A percentile compares a stretch with the other conserved stretches of the same genome.
Evolutionary conservation across 2,329 filamentous ascomycete species (phyloP).

Genomic region (Berkeleyomyces rouxiae): DNA sequence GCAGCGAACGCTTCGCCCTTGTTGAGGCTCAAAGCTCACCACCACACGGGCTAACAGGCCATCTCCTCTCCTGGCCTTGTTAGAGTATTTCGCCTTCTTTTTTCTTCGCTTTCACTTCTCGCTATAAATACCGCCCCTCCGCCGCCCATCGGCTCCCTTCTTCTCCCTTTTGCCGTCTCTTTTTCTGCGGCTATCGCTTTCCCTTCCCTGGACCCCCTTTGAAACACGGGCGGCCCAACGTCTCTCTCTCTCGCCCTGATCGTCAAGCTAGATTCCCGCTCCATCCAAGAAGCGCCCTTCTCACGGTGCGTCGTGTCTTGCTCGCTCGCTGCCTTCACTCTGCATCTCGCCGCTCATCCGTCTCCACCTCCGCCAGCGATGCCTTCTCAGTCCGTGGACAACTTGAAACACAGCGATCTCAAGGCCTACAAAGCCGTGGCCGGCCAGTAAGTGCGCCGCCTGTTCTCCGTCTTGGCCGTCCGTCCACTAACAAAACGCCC

Average conservation of each 20-base stretch:
- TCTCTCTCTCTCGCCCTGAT: background rate
- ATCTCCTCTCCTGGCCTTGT: background rate
- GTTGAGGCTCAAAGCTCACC: background rate
- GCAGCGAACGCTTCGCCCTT: background rate
- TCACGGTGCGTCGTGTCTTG: background rate
- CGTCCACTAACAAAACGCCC: background rate
- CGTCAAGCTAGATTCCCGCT: too few species aligned
- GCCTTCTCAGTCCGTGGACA: background rate
- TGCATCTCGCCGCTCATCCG: background rate
- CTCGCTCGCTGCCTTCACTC: background rate
- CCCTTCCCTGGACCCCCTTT: background rate
- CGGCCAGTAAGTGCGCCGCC: slow-evolving; percentile 51
- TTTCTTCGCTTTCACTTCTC: background rate
- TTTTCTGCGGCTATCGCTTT: background rate
- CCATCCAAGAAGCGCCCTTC: too few species aligned
- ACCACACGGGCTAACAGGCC: background rate
- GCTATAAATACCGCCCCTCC: background rate
- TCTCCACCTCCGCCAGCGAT: background rate
- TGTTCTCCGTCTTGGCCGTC: background rate
- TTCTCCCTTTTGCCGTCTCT: background rate
- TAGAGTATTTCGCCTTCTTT: background rate
- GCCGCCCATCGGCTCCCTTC: background rate
- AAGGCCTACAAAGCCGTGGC: slow-evolving; percentile 57
- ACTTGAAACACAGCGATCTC: slow-evolving; percentile 14
- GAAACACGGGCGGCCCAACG: too few species aligned